Conservation (phyloP, 2,329 filamentous ascomycete species). For the Passalora sequoiae region DNA sequence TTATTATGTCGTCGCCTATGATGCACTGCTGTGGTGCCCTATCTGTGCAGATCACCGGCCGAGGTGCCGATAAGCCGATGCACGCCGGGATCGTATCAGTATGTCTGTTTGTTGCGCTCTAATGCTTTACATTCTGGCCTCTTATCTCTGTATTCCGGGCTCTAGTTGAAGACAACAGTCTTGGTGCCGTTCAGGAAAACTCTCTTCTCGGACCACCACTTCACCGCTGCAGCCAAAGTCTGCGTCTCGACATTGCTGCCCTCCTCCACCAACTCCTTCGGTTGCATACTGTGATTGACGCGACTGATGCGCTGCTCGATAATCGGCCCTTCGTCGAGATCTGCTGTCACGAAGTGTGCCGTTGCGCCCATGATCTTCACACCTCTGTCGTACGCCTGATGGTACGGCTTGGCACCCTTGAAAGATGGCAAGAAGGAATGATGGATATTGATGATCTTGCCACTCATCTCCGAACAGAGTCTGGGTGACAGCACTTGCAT, state of each 20-base stretch:
- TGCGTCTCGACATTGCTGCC: constrained; percentile 81
- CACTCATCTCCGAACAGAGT: constrained; percentile 72
- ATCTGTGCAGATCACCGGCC: too few relatives aligned
- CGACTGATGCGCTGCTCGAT: constrained; percentile 78
- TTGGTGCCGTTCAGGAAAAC: constrained; percentile 74
- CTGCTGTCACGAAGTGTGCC: constrained; percentile 79
- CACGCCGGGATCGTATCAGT: neutral
- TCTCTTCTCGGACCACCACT: constrained; percentile 74
- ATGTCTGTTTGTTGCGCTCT: neutral
- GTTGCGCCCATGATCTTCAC: constrained; percentile 87
- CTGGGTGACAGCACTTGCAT: constrained; percentile 78
- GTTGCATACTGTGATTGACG: constrained; percentile 70
- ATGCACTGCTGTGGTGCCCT: too few relatives aligned
- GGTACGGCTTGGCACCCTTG: constrained; percentile 84
- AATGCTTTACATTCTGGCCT: too few relatives aligned
- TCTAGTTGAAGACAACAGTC: constrained; percentile 67
- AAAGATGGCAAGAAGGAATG: constrained; percentile 81
- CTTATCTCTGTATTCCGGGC: neutral
- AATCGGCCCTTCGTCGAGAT: constrained; percentile 80
- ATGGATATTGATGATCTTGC: constrained; percentile 88
- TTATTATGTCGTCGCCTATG: too few relatives aligned
- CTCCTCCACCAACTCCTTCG: constrained; percentile 71
- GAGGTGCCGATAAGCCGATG: neutral
- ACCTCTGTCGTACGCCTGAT: constrained; percentile 78
- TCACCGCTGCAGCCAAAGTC: constrained; percentile 73